A percentile compares a stretch with the other conserved stretches of the same genome.
Evolutionary conservation across 2,329 filamentous ascomycete species (phyloP).

Genomic region (Trichophyton benhamiae): DNA sequence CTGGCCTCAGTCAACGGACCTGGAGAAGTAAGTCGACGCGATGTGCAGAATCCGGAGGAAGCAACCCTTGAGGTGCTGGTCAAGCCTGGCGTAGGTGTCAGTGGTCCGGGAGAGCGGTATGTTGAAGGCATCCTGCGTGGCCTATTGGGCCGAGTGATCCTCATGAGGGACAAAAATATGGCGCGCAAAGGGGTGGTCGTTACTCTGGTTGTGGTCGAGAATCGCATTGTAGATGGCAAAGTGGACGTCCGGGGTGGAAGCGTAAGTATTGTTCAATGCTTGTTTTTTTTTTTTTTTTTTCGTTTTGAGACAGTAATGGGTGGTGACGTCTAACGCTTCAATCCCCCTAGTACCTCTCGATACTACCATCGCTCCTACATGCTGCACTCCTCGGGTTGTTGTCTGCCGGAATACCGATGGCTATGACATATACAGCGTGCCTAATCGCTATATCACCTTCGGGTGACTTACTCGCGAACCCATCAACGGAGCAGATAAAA

Average conservation of each 20-base stretch:
- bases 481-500: conserved; percentile 50
- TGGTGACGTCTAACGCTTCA: not conserved
- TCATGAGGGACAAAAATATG: conserved; percentile 32
- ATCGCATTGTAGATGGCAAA: conserved; percentile 21
- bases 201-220: conserved; percentile 31
- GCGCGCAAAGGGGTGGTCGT: conserved; percentile 32
- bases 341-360: conserved; percentile 52
- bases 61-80: conserved; percentile 82
- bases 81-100: conserved; percentile 71
- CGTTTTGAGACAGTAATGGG: not conserved
- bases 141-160: conserved; percentile 28
- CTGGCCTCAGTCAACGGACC: conserved; percentile 84
- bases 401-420: conserved; percentile 70
- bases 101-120: conserved; percentile 72
- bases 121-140: conserved; percentile 49
- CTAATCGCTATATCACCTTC: conserved; percentile 46
- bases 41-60: conserved; percentile 77
- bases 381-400: conserved; percentile 66
- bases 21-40: conserved; percentile 72
- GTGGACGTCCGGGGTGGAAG: conserved; percentile 26
- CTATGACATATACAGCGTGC: conserved; percentile 55
- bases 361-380: conserved; percentile 74
- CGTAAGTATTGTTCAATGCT: conserved; percentile 19
- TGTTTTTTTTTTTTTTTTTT: not conserved
- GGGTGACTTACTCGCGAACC: conserved; percentile 43